These are phyloP conservation scores for Phytophthora syringae DNA, from an alignment of 352 stramenopile species.

Conservation along the genomic window DNA sequence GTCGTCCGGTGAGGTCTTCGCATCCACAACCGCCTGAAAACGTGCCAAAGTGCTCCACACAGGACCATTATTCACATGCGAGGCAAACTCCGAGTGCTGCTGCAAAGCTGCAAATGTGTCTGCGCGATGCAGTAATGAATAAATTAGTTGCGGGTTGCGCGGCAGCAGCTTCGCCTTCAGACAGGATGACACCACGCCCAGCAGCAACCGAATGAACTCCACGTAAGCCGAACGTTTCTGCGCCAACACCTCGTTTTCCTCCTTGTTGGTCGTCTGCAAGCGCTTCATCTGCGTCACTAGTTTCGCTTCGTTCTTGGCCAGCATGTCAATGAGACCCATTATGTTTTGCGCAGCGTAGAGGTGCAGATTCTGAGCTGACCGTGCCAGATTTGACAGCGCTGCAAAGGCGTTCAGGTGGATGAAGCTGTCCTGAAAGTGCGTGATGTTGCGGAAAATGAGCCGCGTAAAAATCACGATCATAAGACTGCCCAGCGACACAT, in stretches of 20 bases:
- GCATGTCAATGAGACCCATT: slow-evolving; percentile 70
- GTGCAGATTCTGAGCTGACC: slow-evolving; percentile 76
- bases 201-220: slow-evolving; percentile 76
- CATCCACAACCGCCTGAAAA: slow-evolving; percentile 68
- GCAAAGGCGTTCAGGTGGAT: slow-evolving; percentile 82
- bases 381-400: slow-evolving; percentile 74
- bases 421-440: slow-evolving; percentile 80
- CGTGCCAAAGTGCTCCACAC: slow-evolving; percentile 72
- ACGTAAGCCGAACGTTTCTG: slow-evolving; percentile 74
- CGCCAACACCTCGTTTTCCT: slow-evolving; percentile 51
- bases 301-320: slow-evolving; percentile 79
- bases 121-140: slow-evolving; percentile 77
- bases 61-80: slow-evolving; percentile 64
- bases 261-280: slow-evolving; percentile 31
- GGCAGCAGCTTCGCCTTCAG: slow-evolving; percentile 70
- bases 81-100: slow-evolving; percentile 61
- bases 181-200: slow-evolving; percentile 71
- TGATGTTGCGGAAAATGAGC: slow-evolving; percentile 81
- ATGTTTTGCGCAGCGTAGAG: slow-evolving; percentile 76
- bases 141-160: slow-evolving; percentile 88
- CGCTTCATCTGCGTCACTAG: slow-evolving; percentile 57
- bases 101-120: slow-evolving; percentile 65
- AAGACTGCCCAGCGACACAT: slow-evolving; percentile 75
- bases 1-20: slow-evolving; percentile 55
- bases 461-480: slow-evolving; percentile 84